A percentile compares a stretch with the other conserved stretches of the same genome.
These are phyloP conservation scores for Cryphonectria parasitica DNA, from an alignment of 2,329 filamentous ascomycete genomes.

Conservation along the genomic window DNA sequence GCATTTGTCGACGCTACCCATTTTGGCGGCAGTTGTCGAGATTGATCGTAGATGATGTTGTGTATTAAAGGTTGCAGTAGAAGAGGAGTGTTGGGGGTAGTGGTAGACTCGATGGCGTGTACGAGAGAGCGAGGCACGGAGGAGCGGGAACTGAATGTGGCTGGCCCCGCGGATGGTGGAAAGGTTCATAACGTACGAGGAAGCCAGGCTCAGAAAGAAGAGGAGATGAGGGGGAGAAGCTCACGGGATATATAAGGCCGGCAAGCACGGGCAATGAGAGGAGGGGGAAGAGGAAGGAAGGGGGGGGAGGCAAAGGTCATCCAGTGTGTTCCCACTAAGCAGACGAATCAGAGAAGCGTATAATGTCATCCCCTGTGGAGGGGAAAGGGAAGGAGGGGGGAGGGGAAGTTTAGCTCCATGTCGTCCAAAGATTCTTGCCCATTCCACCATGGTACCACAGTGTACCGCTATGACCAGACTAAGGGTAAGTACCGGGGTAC, in stretches of 20 bases:
- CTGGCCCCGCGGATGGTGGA: slow-evolving; percentile 9
- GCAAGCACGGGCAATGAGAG: not conserved
- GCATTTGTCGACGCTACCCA: slow-evolving; percentile 26
- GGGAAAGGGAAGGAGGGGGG: too few relatives aligned
- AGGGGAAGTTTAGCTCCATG: too few relatives aligned
- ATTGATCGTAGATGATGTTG: not conserved
- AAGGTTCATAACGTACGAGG: slow-evolving; percentile 14
- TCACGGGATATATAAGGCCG: slow-evolving; percentile 21
- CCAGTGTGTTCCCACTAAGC: too few relatives aligned
- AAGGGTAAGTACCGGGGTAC: too few relatives aligned
- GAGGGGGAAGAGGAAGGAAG: not conserved
- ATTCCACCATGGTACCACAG: too few relatives aligned
- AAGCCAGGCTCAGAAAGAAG: not conserved
- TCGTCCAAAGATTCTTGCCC: too few relatives aligned
- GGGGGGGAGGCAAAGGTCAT: not conserved
- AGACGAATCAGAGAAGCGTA: too few relatives aligned
- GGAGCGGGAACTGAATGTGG: not conserved
- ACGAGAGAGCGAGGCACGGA: not conserved
- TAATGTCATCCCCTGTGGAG: too few relatives aligned
- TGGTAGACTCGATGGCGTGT: too few relatives aligned
- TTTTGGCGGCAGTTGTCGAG: slow-evolving; percentile 14
- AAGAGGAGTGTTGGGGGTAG: not conserved
- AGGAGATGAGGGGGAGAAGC: not conserved
- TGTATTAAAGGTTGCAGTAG: too few relatives aligned
- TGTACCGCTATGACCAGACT: too few relatives aligned